Evolutionary conservation across 2,329 filamentous ascomycete species (phyloP).

Genomic region (Talaromyces sp.): DNA sequence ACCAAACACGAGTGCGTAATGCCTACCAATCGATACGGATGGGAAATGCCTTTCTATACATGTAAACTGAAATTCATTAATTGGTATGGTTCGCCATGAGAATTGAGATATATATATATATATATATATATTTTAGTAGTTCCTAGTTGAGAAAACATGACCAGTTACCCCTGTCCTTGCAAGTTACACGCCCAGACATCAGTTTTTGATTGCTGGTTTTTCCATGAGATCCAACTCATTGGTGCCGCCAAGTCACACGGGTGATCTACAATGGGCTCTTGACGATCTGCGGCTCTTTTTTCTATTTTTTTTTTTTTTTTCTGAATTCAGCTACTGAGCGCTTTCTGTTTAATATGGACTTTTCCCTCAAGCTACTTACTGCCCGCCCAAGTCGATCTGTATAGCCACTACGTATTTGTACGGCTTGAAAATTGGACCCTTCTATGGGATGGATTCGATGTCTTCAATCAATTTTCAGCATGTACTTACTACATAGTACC

Average conservation of each 20-base stretch:
- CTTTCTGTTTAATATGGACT: not conserved
- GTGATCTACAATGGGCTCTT: not conserved
- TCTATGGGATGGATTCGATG: not conserved
- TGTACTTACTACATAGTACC: not conserved
- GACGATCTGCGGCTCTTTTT: conserved; percentile 8
- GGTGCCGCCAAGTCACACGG: conserved; percentile 10
- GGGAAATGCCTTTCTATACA: not conserved
- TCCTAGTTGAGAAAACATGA: not conserved
- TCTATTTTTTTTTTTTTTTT: not conserved
- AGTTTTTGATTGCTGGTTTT: not conserved
- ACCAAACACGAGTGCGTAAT: not conserved
- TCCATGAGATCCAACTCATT: conserved; percentile 7
- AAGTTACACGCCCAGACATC: not conserved
- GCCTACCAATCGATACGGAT: not conserved
- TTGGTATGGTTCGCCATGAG: not conserved
- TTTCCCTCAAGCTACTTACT: not conserved
- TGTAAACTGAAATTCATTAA: not conserved
- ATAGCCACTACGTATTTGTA: not conserved
- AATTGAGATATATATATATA: not conserved
- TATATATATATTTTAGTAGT: not conserved
- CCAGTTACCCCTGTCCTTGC: not conserved
- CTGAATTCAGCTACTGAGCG: not conserved
- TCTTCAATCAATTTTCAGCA: conserved; percentile 1
- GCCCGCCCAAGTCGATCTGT: not conserved
- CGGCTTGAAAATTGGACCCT: not conserved